Evolutionary conservation across 495 filamentous ascomycete species (phyloP), one percentile per base, ranked within the genome.

Genomic region (Annulohypoxylon nitens): DNA sequence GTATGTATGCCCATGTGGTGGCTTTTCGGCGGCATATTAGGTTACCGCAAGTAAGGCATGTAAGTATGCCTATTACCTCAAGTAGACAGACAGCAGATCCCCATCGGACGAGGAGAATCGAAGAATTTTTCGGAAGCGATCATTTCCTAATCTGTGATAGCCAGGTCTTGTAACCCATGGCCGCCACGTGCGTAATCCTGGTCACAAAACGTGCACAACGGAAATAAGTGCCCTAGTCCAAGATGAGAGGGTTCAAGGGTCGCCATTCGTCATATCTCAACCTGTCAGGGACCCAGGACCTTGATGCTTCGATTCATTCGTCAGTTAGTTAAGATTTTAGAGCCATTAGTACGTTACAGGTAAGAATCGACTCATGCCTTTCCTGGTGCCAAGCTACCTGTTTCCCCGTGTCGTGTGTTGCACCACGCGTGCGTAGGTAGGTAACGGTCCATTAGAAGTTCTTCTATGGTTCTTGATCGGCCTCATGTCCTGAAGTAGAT

Each of bases 151-250:
- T 20, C 9, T n/a, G 14, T 14, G 3, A 20, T 47, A 47, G 16
- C n/a, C 20, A 23, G 33, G 10, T 10, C 25, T 9, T 20, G 12
- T 14, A 43, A 14, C 20, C 50, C 63, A 57, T 66, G 63, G 37
- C 51, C 37, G 36, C 63, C 63, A 66, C 63, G 63, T 66, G 63
- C 53, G 20, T 30, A 20, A 58, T 39, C 36, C 51, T 7, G 10
- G 48, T 37, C 4, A 34, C 30, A 55, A 55, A 30, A 26, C 23
- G 20, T 53, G 30, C 53, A 37, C 14, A 30, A 60, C 57, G 18
- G 57, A 43, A 41, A 23, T 36, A 34, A 30, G 50, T 37, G 20
- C 16, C 23, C 18, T 18, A 45, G 20, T 23, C 20, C 20, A 23
- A 23, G 20, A 23, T 23, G 20, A 23, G 36, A 34, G 36, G 37